Conservation (phyloP, 2,329 filamentous ascomycete genomes). For the Microsporum ferrugineum region DNA sequence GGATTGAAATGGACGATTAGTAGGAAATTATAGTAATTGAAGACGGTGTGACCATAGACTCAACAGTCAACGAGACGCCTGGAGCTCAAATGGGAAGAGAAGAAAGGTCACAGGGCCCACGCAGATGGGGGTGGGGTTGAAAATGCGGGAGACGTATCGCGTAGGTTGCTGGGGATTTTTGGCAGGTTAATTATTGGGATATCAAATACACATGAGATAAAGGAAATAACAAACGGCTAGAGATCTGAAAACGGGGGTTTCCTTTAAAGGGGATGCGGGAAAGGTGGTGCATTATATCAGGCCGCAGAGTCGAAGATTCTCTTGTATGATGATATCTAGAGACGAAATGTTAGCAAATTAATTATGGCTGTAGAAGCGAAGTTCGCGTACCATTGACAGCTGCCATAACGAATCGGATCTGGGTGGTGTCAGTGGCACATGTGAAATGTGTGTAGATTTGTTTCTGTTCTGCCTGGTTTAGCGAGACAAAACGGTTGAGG, state of each 20-base stretch:
- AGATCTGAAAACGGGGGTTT: constrained; percentile 22
- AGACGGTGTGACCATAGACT: background rate
- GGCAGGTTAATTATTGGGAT: constrained; percentile 1
- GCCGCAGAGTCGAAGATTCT: constrained; percentile 93
- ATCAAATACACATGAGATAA: constrained; percentile 7
- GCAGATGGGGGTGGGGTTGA: background rate
- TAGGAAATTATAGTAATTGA: constrained; percentile 2
- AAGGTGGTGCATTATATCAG: constrained; percentile 59
- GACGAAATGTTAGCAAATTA: constrained; percentile 23
- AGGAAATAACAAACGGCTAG: constrained; percentile 18
- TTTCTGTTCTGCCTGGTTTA: constrained; percentile 99
- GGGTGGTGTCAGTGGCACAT: constrained; percentile 94
- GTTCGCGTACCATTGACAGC: constrained; percentile 81
- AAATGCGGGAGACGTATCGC: background rate
- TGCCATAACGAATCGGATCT: constrained; percentile 99
- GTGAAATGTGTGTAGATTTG: constrained; percentile 99
- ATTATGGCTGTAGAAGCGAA: background rate
- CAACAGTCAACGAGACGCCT: background rate
- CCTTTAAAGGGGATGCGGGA: background rate
- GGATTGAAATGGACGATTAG: constrained; percentile 12
- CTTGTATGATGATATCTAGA: constrained; percentile 97
- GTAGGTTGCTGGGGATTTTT: constrained; percentile 1
- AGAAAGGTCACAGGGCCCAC: background rate
- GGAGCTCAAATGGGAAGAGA: background rate
- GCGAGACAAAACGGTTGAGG: constrained; percentile 90